Percentiles rank a stretch among this genome's conserved stretches.
Evolutionary conservation across 108 stramenopile species (phyloP).

Genomic region (Discostella pseudostelligera): DNA sequence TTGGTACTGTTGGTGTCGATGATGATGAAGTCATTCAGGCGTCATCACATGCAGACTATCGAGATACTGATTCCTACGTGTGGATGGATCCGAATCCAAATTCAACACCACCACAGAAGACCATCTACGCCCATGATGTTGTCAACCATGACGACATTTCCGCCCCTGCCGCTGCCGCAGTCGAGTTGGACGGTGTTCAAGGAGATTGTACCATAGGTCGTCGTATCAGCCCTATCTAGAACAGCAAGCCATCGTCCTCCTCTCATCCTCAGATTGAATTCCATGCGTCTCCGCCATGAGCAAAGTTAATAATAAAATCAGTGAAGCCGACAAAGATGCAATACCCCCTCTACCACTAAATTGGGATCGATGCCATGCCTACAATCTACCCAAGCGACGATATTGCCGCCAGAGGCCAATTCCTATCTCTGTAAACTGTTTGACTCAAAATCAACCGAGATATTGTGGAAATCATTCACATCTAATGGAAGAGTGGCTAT

Average conservation of each 20-base stretch:
- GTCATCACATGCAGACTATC: no score
- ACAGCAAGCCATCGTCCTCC: no score
- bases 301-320: background rate
- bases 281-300: background rate
- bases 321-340: background rate
- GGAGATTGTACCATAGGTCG: no score
- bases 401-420: constrained; percentile 66
- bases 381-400: constrained; percentile 50
- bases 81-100: no score
- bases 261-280: no score
- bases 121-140: no score
- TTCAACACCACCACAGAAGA: no score
- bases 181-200: no score
- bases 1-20: no score
- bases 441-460: constrained; percentile 20
- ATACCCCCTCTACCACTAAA: constrained; percentile 43
- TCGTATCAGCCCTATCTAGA: no score
- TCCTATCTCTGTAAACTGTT: constrained; percentile 7
- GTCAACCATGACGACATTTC: background rate
- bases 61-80: no score
- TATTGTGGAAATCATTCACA: constrained; percentile 46
- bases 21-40: no score
- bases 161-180: background rate
- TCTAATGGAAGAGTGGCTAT: constrained; percentile 41
- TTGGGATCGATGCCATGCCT: constrained; percentile 81